Base-by-base conservation (phyloP, 306 rosid genomes). In the Acmispon strigosus region DNA sequence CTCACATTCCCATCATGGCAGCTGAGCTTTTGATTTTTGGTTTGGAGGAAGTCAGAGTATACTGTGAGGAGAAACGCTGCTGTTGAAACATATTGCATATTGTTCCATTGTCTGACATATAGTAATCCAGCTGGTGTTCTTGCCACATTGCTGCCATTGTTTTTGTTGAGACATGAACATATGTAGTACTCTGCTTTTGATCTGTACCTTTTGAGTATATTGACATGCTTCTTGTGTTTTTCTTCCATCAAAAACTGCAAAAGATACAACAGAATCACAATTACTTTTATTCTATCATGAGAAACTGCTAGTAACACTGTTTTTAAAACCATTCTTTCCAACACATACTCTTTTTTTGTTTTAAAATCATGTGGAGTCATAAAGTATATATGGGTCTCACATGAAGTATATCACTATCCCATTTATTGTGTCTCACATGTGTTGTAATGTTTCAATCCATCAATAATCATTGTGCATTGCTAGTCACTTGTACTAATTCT, bases 31-130 rank as follows among this genome's bases (percentile, higher is more conserved):
- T 70, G 84, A 37, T 82, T 81, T 10, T 86, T 56, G 50, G 0
- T 57, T 42, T 67, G 62, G 65, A 91, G 96, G 64, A 84, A 77
- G 4, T 91, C 87, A 0, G 97, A 83, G 82, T 85, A 89, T 16
- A 87, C 15, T n/a, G 91, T 85, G 67, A 91, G 93, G 8, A 91
- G 86, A 51, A 91, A 91, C 0, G 97, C 17, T 13, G 97, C 88
- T 2, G 97, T 84, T 12, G 97, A 80, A 56, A 91, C 97, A 59
- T 91, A 91, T 60, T 91, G 97, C 96, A 91, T 89, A 84, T 91
- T 91, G 85, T 91, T 91, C 97, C 97, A 91, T 57, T 85, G 89
- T 44, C 97, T 80, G 62, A 87, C 52, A 69, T 82, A 89, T 12
- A 91, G 55, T 27, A 91, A 75, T 10, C 97, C 97, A 0, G 78